These are phyloP conservation scores for Colletotrichum higginsianum DNA, from an alignment of 2,329 filamentous ascomycete genomes.

Conservation along the genomic window DNA sequence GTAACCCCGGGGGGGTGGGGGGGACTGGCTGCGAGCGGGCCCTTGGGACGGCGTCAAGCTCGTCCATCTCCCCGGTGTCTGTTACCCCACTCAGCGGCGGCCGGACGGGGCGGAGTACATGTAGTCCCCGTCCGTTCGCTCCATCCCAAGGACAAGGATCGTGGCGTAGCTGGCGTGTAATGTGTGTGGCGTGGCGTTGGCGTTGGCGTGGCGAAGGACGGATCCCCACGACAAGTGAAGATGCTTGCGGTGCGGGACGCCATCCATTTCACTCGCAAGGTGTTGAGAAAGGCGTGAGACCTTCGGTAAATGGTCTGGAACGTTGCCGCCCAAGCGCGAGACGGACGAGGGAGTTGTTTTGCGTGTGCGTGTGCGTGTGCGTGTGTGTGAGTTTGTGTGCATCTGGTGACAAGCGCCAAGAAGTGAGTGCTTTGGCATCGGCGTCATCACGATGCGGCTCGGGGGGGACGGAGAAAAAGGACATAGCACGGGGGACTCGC, in stretches of 20 bases:
- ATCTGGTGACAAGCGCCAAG: constrained; percentile 20
- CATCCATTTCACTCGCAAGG: no score
- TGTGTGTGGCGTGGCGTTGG: no score
- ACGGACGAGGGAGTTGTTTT: neutral
- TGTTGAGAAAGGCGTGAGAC: neutral
- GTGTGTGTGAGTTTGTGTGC: constrained; percentile 10
- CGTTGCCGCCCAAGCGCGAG: neutral
- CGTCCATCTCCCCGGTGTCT: neutral
- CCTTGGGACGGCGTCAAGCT: constrained; percentile 12
- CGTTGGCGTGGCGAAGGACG: neutral
- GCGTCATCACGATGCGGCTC: constrained; percentile 23
- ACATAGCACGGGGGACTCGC: neutral
- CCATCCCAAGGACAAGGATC: neutral
- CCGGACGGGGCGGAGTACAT: constrained; percentile 3
- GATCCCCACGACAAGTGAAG: neutral
- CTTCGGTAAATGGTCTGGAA: neutral
- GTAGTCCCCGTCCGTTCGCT: neutral
- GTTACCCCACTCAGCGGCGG: constrained; percentile 1
- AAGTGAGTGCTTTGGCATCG: constrained; percentile 28
- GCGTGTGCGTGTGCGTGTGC: no score
- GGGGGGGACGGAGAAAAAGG: neutral
- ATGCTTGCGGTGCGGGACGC: neutral
- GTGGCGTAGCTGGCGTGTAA: neutral
- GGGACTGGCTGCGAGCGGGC: constrained; percentile 1
- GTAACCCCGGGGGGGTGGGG: no score